A percentile compares a stretch with the other conserved stretches of the same genome.
Conservation (phyloP, 73 alveolate species). For the Symbiodinium natans region DNA sequence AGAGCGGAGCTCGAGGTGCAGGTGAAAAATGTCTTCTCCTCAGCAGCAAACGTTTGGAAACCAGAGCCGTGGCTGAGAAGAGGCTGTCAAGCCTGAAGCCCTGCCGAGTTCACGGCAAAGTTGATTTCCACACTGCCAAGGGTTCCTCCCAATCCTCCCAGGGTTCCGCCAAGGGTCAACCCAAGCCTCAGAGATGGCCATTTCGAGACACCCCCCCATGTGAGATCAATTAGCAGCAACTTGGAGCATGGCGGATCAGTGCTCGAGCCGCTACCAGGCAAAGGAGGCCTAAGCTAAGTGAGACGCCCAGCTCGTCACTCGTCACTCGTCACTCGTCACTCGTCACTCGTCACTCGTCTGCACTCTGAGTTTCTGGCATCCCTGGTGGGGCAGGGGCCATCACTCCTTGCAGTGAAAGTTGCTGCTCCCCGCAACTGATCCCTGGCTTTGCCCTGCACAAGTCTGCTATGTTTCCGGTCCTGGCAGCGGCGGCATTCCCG, state of each 20-base stretch:
- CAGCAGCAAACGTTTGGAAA: not conserved
- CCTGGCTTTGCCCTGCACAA: too few relatives aligned
- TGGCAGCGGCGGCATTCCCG: constrained; percentile 88
- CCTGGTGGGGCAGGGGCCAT: not conserved
- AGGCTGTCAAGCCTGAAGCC: not conserved
- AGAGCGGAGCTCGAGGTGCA: constrained; percentile 61
- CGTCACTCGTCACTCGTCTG: too few relatives aligned
- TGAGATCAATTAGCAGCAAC: too few relatives aligned
- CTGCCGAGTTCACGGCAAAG: constrained; percentile 24
- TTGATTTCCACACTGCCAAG: constrained; percentile 73
- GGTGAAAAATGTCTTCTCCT: constrained; percentile 79
- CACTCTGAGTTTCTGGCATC: not conserved
- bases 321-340: too few relatives aligned
- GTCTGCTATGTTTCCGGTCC: not conserved
- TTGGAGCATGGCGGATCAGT: not conserved
- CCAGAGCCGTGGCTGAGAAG: not conserved
- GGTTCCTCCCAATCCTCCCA: constrained; percentile 64
- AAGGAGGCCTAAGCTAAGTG: not conserved
- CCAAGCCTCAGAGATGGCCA: not conserved
- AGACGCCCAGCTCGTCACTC: too few relatives aligned
- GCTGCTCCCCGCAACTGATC: too few relatives aligned
- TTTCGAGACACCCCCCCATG: too few relatives aligned
- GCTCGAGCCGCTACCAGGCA: not conserved
- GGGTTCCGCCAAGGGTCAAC: not conserved
- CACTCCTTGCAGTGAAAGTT: not conserved